phyloP scores from a whole-genome alignment of 805 yeast genomes.

The Teunomyces aglyptinius region DNA sequence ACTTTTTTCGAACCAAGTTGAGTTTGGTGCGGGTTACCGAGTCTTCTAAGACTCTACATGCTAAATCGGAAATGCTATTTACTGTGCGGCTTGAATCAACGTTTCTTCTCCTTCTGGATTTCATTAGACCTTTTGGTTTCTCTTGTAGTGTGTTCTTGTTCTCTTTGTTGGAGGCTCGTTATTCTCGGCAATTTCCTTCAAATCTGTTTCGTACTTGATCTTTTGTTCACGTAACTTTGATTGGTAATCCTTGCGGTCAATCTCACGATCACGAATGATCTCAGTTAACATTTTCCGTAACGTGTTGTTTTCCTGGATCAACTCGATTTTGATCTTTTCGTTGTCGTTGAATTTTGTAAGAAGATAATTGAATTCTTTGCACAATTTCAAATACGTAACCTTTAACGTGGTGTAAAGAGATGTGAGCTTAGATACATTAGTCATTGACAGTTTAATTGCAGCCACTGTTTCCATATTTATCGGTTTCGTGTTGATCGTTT shows the following conservation, averaged over 20 bases:
- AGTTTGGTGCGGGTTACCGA: background rate
- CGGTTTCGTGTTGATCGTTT: constrained; percentile 7
- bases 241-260: constrained; percentile 9
- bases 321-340: constrained; percentile 31
- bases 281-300: constrained; percentile 28
- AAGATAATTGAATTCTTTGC: constrained; percentile 37
- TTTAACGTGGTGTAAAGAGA: constrained; percentile 33
- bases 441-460: constrained; percentile 15
- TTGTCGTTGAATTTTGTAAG: constrained; percentile 36
- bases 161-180: constrained; percentile 6
- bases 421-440: constrained; percentile 20
- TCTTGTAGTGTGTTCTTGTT: constrained; percentile 2
- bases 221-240: constrained; percentile 4
- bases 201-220: background rate
- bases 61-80: background rate
- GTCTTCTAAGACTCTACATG: background rate
- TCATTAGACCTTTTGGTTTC: background rate
- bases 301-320: constrained; percentile 37
- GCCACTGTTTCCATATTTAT: constrained; percentile 10
- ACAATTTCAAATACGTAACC: constrained; percentile 35
- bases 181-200: background rate
- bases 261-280: constrained; percentile 25
- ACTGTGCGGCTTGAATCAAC: background rate
- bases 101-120: background rate
- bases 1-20: background rate